phyloP scores from a whole-genome alignment of 345 rosid genomes.

The Syzygium jambos region DNA sequence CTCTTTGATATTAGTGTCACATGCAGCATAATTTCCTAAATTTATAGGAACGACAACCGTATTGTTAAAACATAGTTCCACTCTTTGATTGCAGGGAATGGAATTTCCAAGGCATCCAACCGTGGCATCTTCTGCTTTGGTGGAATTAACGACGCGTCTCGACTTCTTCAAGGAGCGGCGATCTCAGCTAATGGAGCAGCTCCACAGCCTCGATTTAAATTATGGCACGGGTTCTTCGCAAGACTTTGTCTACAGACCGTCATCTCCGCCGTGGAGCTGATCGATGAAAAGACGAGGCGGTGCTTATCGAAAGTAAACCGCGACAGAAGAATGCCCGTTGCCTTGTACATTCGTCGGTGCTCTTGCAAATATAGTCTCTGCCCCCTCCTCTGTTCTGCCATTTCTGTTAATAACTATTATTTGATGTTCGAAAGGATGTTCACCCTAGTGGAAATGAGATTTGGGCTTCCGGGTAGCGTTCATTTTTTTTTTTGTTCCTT shows the following conservation, averaged over 20 bases:
- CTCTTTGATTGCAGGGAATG: constrained; percentile 33
- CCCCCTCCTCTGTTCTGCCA: background rate
- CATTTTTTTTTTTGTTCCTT: background rate
- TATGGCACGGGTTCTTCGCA: constrained; percentile 71
- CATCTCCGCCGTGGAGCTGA: constrained; percentile 96
- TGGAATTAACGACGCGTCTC: constrained; percentile 89
- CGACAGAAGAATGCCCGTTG: background rate
- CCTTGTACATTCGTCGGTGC: constrained; percentile 39
- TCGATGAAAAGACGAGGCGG: background rate
- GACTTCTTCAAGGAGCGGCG: constrained; percentile 99
- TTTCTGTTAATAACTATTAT: background rate
- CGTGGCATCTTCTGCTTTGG: constrained; percentile 78
- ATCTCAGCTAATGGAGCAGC: constrained; percentile 96
- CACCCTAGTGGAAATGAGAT: constrained; percentile 12
- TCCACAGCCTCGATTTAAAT: constrained; percentile 87
- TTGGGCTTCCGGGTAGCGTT: constrained; percentile 10
- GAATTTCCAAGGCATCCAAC: constrained; percentile 81
- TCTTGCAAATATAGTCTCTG: constrained; percentile 38
- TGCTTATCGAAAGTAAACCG: background rate
- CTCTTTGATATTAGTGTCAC: background rate
- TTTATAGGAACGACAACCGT: background rate
- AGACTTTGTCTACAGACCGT: constrained; percentile 73
- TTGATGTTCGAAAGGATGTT: background rate
- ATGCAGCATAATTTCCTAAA: background rate
- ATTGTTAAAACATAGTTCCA: background rate